These are phyloP conservation scores for Piloderma croceum DNA, from an alignment of 768 basidiomycete genomes.

Conservation along the genomic window DNA sequence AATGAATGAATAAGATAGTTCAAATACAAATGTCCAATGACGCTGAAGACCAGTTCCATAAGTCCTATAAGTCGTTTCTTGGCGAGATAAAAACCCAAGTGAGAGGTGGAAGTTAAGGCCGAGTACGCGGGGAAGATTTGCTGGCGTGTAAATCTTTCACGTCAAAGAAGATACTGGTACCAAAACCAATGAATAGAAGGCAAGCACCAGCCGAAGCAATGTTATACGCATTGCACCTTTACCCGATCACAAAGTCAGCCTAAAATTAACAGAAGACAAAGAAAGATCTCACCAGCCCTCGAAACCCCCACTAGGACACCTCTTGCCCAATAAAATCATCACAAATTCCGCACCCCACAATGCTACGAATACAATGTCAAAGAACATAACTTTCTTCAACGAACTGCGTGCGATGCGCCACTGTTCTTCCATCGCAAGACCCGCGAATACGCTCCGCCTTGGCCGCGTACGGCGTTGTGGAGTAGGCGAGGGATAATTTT, in stretches of 20 bases:
- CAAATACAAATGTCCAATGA: no score
- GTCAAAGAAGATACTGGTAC: constrained; percentile 54
- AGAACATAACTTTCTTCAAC: constrained; percentile 45
- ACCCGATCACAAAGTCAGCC: constrained; percentile 6
- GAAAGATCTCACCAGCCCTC: constrained; percentile 53
- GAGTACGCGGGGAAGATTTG: constrained; percentile 58
- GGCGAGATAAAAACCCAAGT: no score
- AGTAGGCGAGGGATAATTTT: constrained; percentile 18
- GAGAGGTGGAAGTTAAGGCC: no score
- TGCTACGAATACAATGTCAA: constrained; percentile 44
- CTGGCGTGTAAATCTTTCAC: constrained; percentile 61
- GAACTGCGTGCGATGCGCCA: constrained; percentile 54
- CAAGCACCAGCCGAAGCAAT: constrained; percentile 58
- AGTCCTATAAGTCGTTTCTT: no score
- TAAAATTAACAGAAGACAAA: neutral
- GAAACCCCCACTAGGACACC: constrained; percentile 57
- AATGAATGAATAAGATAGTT: no score
- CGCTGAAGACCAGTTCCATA: no score
- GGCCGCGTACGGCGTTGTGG: constrained; percentile 30
- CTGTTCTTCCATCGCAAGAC: constrained; percentile 56
- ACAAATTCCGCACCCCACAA: constrained; percentile 58
- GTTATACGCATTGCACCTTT: constrained; percentile 70
- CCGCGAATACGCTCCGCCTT: constrained; percentile 49
- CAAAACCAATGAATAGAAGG: constrained; percentile 50
- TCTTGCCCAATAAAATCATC: constrained; percentile 53